Evolutionary conservation across 2,329 filamentous ascomycete species (phyloP), one percentile per base, ranked within the genome.

Genomic region (Lasiodiplodia theobromae): DNA sequence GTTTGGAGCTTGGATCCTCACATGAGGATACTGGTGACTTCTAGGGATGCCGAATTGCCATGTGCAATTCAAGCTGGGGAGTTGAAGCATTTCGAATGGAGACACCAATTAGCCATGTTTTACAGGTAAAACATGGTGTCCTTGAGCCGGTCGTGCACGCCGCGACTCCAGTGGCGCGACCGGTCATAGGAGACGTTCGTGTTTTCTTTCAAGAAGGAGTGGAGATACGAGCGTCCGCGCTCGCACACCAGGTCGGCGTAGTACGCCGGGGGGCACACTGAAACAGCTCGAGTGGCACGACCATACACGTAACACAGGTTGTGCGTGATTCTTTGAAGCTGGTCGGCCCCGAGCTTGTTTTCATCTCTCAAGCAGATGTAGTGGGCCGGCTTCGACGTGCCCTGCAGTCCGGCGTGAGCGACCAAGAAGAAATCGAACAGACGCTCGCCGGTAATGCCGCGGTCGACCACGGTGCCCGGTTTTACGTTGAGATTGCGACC

Each of bases 161-260:
- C 66, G 34, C 66, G 57, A 34, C 28, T 54, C 66, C 66, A 68
- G 49, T 68, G 57, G 34, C 23, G 60, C 4, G 34, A 44, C 7
- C 44, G 31, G 23, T 68, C 66, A n/a, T 68, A 63, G 3, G 51
- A 28, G 16, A 56, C 49, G 4, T 49, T 58, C 5, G 38, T 37
- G 25, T 68, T 63, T 31, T 68, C 66, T 28, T 68, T 68, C 8
- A 68, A n/a, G 25, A 68, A 68, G 0, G 66, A 47, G 12, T 68
- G 66, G 4, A 94, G 83, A 75, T 96, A 94, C 40, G 86, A 86
- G 1, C 93, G 84, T 0, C 91, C 90, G 2, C 93, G 86, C 70
- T 92, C 91, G 76, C 92, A 96, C 2, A 94, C 87, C 49, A 96
- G 84, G 77, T 97, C 93, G 0, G 94, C 93, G 74, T 96, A 97